phyloP scores from a whole-genome alignment of 2,329 filamentous ascomycete genomes.

The Torrubiella hemipterigena region DNA sequence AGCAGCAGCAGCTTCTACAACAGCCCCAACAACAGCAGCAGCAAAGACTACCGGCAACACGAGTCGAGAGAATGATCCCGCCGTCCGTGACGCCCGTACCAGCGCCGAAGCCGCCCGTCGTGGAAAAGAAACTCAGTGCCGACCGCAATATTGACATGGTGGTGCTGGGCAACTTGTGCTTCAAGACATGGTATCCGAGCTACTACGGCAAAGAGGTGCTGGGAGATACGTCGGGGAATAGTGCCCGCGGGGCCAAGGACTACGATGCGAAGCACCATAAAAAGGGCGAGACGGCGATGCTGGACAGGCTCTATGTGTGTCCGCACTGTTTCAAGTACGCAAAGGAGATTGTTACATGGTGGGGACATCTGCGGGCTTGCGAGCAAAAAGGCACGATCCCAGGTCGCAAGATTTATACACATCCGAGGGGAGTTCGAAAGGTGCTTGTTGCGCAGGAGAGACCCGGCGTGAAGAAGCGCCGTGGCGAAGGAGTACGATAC shows the following conservation, averaged over 20 bases:
- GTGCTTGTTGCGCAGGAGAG: constrained; percentile 23
- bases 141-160: constrained; percentile 80
- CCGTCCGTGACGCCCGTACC: constrained; percentile 19
- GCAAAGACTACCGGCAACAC: too few relatives aligned
- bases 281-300: constrained; percentile 29
- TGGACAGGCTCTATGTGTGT: constrained; percentile 73
- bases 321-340: constrained; percentile 92
- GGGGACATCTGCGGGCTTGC: constrained; percentile 46
- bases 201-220: constrained; percentile 69
- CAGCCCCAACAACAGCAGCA: too few relatives aligned
- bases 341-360: constrained; percentile 46
- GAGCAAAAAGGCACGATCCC: constrained; percentile 38
- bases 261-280: constrained; percentile 16
- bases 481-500: constrained; percentile 22
- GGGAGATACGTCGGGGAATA: constrained; percentile 30
- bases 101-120: constrained; percentile 21
- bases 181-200: constrained; percentile 86
- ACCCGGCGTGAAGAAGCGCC: constrained; percentile 24
- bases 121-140: constrained; percentile 24
- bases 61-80: too few relatives aligned
- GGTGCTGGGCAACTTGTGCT: constrained; percentile 70
- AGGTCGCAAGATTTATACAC: constrained; percentile 62
- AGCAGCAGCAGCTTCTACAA: too few relatives aligned
- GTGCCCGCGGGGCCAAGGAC: constrained; percentile 16
- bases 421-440: constrained; percentile 34